A percentile compares a stretch with the other conserved stretches of the same genome.
phyloP scores from a whole-genome alignment of 306 rosid genomes.

The Gynostemma pentaphyllum region DNA sequence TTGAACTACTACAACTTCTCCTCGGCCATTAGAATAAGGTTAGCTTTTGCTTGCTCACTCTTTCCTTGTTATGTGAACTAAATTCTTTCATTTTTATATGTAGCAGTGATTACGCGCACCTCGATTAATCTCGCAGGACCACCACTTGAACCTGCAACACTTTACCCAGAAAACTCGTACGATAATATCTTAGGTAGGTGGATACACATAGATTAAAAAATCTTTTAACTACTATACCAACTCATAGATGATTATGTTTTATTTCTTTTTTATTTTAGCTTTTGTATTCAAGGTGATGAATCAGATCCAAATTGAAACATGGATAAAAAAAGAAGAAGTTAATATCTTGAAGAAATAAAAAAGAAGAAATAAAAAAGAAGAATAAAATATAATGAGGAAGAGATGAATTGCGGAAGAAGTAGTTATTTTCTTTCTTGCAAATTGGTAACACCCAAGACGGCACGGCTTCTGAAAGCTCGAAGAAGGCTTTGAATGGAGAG shows the following conservation, averaged over 20 bases:
- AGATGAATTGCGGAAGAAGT: slow-evolving; percentile 49
- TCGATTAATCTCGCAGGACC: too few relatives aligned
- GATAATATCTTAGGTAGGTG: too few relatives aligned
- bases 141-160: too few relatives aligned
- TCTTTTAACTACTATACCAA: too few relatives aligned
- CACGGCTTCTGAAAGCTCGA: slow-evolving; percentile 58
- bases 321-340: slow-evolving; percentile 18
- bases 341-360: slow-evolving; percentile 21
- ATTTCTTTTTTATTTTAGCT: background rate
- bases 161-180: too few relatives aligned
- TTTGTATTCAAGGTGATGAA: slow-evolving; percentile 9
- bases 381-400: slow-evolving; percentile 6
- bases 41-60: slow-evolving; percentile 22
- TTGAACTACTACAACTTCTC: slow-evolving; percentile 35
- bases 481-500: slow-evolving; percentile 22
- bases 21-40: slow-evolving; percentile 42
- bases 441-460: slow-evolving; percentile 64
- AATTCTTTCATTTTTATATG: background rate
- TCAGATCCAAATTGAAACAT: too few relatives aligned
- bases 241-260: too few relatives aligned
- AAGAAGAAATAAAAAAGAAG: slow-evolving; percentile 1
- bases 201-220: too few relatives aligned
- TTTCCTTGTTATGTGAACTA: slow-evolving; percentile 23
- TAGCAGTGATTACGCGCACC: too few relatives aligned
- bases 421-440: slow-evolving; percentile 13